These are phyloP conservation scores for Discostella stelligeroides DNA, from an alignment of 108 stramenopile species.

Conservation along the genomic window DNA sequence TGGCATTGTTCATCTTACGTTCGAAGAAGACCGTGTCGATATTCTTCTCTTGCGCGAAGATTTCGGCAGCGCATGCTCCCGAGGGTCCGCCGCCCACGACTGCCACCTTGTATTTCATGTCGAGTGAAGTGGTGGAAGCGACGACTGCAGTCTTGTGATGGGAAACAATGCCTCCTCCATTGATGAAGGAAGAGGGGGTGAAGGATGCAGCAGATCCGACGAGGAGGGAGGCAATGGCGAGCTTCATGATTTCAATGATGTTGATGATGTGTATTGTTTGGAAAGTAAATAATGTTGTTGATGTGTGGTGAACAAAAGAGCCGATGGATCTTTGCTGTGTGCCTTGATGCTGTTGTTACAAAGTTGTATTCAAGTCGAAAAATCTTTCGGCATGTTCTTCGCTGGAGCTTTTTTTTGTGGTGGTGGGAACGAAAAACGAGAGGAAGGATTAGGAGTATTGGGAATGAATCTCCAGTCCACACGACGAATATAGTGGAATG, in stretches of 20 bases:
- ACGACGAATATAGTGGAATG: too few species aligned
- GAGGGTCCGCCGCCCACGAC: constrained; percentile 97
- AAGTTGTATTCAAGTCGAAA: too few species aligned
- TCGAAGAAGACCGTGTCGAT: constrained; percentile 95
- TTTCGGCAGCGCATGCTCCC: constrained; percentile 97
- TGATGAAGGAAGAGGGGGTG: constrained; percentile 61
- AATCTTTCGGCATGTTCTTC: constrained; percentile 2
- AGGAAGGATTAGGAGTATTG: too few species aligned
- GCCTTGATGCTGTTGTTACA: too few species aligned
- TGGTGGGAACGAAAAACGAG: too few species aligned
- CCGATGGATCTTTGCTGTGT: too few species aligned
- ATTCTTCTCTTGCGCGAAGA: constrained; percentile 93
- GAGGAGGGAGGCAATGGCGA: constrained; percentile 11
- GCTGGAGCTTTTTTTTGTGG: constrained; percentile 3
- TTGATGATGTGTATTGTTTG: background rate
- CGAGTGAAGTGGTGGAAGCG: constrained; percentile 49
- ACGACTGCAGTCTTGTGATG: constrained; percentile 48
- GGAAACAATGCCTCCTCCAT: constrained; percentile 20
- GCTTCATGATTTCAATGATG: constrained; percentile 2
- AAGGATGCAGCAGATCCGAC: constrained; percentile 36
- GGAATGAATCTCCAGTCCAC: too few species aligned
- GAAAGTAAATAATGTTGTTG: background rate
- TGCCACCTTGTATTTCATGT: constrained; percentile 94
- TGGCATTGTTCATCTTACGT: constrained; percentile 99
- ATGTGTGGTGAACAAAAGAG: too few species aligned